Conservation (phyloP, 2,329 filamentous ascomycete genomes). For the Colletotrichum viniferum region DNA sequence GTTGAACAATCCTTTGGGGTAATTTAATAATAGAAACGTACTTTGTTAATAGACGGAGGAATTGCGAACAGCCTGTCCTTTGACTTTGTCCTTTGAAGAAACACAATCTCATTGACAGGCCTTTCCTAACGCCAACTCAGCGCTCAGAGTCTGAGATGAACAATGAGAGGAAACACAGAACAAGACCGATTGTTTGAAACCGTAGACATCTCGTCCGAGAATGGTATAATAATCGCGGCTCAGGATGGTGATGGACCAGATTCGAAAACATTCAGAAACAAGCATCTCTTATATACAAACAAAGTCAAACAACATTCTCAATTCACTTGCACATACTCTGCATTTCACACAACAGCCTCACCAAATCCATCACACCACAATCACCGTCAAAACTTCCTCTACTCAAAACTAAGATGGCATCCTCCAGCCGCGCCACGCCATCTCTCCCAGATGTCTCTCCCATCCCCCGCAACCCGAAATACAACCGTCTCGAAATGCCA, state of each 20-base stretch:
- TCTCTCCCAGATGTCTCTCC: neutral
- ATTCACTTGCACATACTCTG: too few relatives aligned
- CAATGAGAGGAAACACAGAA: neutral
- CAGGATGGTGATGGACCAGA: neutral
- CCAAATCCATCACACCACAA: too few relatives aligned
- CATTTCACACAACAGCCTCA: too few relatives aligned
- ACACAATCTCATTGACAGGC: neutral
- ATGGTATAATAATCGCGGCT: neutral
- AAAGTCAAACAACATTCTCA: neutral
- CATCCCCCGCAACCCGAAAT: fast-evolving
- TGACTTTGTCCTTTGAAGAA: neutral
- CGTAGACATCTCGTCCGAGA: neutral
- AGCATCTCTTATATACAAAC: neutral
- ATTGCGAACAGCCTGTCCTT: neutral
- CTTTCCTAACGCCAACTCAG: neutral
- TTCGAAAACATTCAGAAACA: neutral
- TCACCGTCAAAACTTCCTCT: neutral
- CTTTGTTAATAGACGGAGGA: too few relatives aligned
- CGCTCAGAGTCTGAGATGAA: neutral
- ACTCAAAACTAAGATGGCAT: neutral
- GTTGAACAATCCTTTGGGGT: too few relatives aligned
- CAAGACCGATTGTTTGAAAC: neutral
- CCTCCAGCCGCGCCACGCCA: neutral
- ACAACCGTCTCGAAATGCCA: neutral
- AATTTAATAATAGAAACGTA: too few relatives aligned